Evolutionary conservation across 169 alveolate species (phyloP).

Genomic region (Besnoitia besnoiti): DNA sequence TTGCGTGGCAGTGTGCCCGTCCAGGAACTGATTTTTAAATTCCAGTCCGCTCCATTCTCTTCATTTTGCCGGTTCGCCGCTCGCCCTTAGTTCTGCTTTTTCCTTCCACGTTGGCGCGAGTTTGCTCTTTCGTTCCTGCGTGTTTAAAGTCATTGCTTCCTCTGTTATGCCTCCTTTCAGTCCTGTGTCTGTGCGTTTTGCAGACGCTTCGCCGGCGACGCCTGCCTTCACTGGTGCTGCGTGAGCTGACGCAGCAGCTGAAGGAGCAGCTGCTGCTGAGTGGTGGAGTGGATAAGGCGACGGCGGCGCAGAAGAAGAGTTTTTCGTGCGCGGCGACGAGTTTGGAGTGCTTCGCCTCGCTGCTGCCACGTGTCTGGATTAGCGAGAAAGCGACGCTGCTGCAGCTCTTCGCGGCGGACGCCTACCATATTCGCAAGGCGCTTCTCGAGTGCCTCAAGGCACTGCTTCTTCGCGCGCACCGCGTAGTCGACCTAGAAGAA

Average conservation of each 20-base stretch:
- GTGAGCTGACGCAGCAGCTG: conserved; percentile 26
- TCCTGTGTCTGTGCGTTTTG: background rate
- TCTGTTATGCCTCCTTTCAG: too few species aligned
- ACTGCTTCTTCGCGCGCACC: conserved; percentile 29
- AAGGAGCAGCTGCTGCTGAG: conserved; percentile 32
- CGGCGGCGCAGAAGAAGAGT: conserved; percentile 37
- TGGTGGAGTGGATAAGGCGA: conserved; percentile 16
- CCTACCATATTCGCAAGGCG: conserved; percentile 33
- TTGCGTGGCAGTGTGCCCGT: background rate
- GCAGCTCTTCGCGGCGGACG: conserved; percentile 49
- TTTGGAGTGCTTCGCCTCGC: background rate
- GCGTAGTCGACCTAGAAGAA: background rate
- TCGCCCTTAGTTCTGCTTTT: too few species aligned
- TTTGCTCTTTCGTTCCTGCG: too few species aligned
- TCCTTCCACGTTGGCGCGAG: too few species aligned
- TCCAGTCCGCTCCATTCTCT: too few species aligned
- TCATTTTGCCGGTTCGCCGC: too few species aligned
- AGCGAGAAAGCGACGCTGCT: conserved; percentile 25
- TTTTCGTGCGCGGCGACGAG: background rate
- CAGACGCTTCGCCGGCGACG: background rate
- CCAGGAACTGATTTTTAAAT: too few species aligned
- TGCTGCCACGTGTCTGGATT: conserved; percentile 42
- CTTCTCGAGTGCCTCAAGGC: conserved; percentile 7
- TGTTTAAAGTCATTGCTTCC: too few species aligned
- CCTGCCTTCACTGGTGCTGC: conserved; percentile 3